Evolutionary conservation across 2,329 filamentous ascomycete species (phyloP).

Genomic region (Colletotrichum nymphaeae): DNA sequence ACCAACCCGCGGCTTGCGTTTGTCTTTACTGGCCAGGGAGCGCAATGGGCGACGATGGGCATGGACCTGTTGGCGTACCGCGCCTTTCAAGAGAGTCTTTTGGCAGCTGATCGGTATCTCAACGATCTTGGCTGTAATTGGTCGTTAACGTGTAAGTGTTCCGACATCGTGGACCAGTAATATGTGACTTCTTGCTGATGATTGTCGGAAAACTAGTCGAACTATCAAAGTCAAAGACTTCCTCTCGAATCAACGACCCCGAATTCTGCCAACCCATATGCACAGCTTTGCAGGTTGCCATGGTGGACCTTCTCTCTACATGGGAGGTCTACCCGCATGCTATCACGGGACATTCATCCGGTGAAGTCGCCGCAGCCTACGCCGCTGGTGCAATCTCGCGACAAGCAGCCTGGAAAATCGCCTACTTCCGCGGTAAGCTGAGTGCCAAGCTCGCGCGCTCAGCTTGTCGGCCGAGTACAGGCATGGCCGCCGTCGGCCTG

Average conservation of each 20-base stretch:
- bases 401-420: constrained; percentile 57
- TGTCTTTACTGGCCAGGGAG: constrained; percentile 44
- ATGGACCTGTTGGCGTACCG: constrained; percentile 41
- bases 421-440: constrained; percentile 58
- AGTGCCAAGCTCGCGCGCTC: constrained; percentile 43
- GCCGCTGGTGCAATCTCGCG: constrained; percentile 50
- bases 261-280: constrained; percentile 56
- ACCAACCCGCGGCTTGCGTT: constrained; percentile 28
- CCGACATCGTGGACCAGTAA: neutral
- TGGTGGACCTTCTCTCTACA: constrained; percentile 55
- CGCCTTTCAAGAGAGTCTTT: constrained; percentile 49
- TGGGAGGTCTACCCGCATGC: constrained; percentile 53
- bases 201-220: constrained; percentile 27
- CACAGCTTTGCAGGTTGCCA: constrained; percentile 59
- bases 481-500: constrained; percentile 55
- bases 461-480: constrained; percentile 42
- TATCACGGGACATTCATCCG: constrained; percentile 59
- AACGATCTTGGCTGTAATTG: constrained; percentile 45
- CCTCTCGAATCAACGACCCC: constrained; percentile 49
- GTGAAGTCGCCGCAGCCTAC: constrained; percentile 62
- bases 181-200: neutral
- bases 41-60: constrained; percentile 41
- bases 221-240: constrained; percentile 41
- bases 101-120: constrained; percentile 47
- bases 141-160: constrained; percentile 26